Evolutionary conservation across 148 eudicot species (phyloP).

Genomic region (Tetragonia tetragonoides): DNA sequence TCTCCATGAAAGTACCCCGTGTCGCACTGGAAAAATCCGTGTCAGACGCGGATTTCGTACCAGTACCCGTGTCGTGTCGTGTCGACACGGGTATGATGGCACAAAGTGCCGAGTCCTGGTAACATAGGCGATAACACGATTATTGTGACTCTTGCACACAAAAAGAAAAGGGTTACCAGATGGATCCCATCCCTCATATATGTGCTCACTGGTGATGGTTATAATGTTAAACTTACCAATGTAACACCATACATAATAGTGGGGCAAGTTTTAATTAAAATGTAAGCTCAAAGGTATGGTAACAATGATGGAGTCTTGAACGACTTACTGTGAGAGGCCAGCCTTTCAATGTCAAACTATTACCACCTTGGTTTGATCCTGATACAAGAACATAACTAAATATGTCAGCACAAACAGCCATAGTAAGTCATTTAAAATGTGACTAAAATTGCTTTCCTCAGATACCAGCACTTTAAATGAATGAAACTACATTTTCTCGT

Average conservation of each 20-base stretch:
- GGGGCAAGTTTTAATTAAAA: neutral
- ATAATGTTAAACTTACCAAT: neutral
- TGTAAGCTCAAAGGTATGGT: neutral
- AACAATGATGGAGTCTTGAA: neutral
- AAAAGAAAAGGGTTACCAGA: neutral
- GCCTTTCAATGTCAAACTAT: slow-evolving; percentile 69
- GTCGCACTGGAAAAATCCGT: no score
- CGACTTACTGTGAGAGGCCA: slow-evolving; percentile 80
- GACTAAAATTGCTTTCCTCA: neutral
- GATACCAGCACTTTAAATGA: neutral
- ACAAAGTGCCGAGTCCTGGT: no score
- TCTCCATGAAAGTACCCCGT: no score
- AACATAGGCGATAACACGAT: neutral
- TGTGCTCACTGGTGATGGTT: neutral
- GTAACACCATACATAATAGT: neutral
- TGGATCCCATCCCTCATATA: neutral
- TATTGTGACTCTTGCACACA: neutral
- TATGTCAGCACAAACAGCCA: slow-evolving; percentile 21
- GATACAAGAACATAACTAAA: slow-evolving; percentile 25
- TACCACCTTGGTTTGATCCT: slow-evolving; percentile 66
- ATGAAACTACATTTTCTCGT: neutral
- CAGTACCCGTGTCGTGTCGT: no score
- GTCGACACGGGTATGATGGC: no score
- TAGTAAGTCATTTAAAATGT: neutral
- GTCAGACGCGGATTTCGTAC: no score